Conservation (phyloP, 371 early-diverging fungal species). For the Amoeboaphelidium protococcarum region DNA sequence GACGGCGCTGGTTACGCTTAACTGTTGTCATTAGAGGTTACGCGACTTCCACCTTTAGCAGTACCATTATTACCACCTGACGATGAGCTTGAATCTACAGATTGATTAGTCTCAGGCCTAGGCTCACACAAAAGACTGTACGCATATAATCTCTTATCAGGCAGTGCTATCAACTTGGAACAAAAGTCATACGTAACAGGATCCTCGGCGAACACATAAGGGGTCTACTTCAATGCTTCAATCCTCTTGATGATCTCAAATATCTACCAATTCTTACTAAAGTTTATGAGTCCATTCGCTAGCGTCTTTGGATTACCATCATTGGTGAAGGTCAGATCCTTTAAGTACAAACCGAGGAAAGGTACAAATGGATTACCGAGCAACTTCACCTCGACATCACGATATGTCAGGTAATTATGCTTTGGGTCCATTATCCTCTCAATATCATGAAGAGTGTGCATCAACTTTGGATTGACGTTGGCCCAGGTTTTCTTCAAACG, state of each 20-base stretch:
- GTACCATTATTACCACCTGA: no score
- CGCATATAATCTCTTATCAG: not conserved
- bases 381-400: not conserved
- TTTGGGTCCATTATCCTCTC: constrained; percentile 2
- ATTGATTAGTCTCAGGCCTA: no score
- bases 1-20: no score
- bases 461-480: constrained; percentile 7
- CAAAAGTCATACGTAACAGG: not conserved
- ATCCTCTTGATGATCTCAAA: not conserved
- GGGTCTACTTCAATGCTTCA: not conserved
- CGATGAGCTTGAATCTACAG: no score
- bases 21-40: no score
- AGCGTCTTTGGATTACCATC: not conserved
- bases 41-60: no score
- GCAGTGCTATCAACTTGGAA: not conserved
- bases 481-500: constrained; percentile 71
- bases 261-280: not conserved
- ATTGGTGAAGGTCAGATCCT: not conserved
- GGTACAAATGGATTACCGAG: not conserved
- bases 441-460: constrained; percentile 5
- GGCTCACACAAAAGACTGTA: not conserved
- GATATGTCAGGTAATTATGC: not conserved
- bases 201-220: not conserved
- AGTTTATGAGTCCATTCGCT: not conserved
- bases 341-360: not conserved